Evolutionary conservation across 306 rosid species (phyloP).

Genomic region (Vigna radiata): DNA sequence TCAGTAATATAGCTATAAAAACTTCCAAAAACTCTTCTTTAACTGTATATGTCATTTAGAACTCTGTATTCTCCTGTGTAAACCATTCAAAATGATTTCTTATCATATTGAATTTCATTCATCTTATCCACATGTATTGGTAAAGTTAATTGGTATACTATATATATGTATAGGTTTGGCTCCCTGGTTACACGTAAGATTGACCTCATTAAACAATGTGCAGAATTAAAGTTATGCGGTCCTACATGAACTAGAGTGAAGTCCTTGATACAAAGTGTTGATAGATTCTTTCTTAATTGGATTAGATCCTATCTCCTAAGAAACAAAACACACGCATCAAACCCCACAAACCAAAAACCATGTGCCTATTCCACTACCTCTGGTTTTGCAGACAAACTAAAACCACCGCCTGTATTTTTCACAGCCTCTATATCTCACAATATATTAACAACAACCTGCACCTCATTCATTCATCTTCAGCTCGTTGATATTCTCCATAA

Average conservation of each 20-base stretch:
- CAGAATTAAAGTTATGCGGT: not conserved
- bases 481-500: not conserved
- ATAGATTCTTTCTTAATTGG: too few species aligned
- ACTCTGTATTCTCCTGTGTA: too few species aligned
- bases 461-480: not conserved
- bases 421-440: not conserved
- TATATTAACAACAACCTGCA: constrained; percentile 24
- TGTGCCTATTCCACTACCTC: constrained; percentile 27
- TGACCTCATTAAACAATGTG: too few species aligned
- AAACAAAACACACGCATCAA: not conserved
- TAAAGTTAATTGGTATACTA: too few species aligned
- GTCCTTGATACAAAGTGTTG: too few species aligned
- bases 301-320: not conserved
- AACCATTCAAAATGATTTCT: too few species aligned
- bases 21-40: too few species aligned
- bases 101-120: too few species aligned
- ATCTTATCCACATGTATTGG: too few species aligned
- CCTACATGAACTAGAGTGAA: not conserved
- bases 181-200: not conserved
- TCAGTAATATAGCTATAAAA: too few species aligned
- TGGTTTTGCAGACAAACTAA: constrained; percentile 14
- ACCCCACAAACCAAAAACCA: constrained; percentile 35
- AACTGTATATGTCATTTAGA: too few species aligned
- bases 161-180: not conserved
- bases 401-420: not conserved